Evolutionary conservation across 257 asterid species (phyloP), one percentile per base, ranked within the genome.

Genomic region (Agastache rugosa): DNA sequence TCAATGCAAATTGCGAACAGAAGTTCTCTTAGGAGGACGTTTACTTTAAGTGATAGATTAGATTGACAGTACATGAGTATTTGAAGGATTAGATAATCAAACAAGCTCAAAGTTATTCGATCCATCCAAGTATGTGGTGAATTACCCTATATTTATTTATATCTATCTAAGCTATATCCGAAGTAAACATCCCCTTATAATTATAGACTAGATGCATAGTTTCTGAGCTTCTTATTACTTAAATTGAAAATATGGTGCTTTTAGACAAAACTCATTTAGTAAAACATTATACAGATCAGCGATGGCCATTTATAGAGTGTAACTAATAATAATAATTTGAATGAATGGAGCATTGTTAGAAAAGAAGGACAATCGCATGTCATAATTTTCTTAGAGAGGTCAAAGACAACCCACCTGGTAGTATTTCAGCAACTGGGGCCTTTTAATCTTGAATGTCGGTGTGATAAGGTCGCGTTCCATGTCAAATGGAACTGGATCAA

Each of bases 401-500:
- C 55, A 58, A 58, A 67, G 60, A 61, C 37, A 50, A 45, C 71
- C 25, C 65, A 94, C 99, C 97, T 92, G 87, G 90, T 94, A 94
- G 83, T 85, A 84, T 77, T 92, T 94, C 37, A 85, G 92, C 80
- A 94, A 17, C 83, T 92, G 98, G 63, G 97, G 97, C 77, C 99
- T 89, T 81, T 92, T 94, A 87, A 84, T 88, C 90, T 94, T 94
- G 84, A 90, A 94, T 51, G 97, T 90, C 9, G 99, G 99, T 0
- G 99, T 94, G 58, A 94, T 85, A 69, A 94, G 97, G 83, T 89
- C 99, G 5, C 95, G 90, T 63, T 94, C 99, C 90, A 89, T 89
- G 85, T 92, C 97, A 68, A 94, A 92, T 22, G 97, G 97, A 60
- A 84, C 85, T 11, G 99, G 96, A 71, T 94, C 99, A 74, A 94